phyloP scores from a whole-genome alignment of 495 filamentous ascomycete species.

The Neurospora tetrasperma region DNA sequence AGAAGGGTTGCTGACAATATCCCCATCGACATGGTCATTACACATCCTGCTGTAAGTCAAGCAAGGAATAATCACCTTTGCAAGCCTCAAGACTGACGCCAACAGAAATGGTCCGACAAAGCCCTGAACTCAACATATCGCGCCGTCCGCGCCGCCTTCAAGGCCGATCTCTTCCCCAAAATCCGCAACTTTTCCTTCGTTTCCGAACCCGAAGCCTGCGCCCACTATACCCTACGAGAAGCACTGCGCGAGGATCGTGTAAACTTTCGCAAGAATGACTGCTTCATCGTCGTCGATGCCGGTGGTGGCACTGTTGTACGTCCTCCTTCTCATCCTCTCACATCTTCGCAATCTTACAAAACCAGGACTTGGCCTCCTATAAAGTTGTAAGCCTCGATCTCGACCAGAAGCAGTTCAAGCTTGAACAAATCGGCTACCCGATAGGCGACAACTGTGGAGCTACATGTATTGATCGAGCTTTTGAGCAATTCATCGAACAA shows the following conservation, averaged over 20 bases:
- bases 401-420: slow-evolving; percentile 13
- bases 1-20: slow-evolving; percentile 8
- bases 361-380: slow-evolving; percentile 19
- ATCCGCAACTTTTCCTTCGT: slow-evolving; percentile 34
- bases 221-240: slow-evolving; percentile 38
- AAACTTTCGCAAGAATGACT: slow-evolving; percentile 30
- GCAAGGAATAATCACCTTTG: neutral
- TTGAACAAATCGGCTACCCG: slow-evolving; percentile 13
- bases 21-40: slow-evolving; percentile 23
- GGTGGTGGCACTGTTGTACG: slow-evolving; percentile 48
- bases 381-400: slow-evolving; percentile 17
- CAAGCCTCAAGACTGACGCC: neutral
- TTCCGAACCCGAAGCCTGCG: slow-evolving; percentile 47
- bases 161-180: slow-evolving; percentile 11
- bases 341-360: neutral
- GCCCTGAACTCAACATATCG: slow-evolving; percentile 25
- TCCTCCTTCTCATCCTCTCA: slow-evolving; percentile 9
- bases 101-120: slow-evolving; percentile 23
- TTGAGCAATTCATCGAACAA: slow-evolving; percentile 12
- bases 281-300: slow-evolving; percentile 46
- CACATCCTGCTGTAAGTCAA: slow-evolving; percentile 23
- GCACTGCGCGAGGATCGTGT: slow-evolving; percentile 9
- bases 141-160: slow-evolving; percentile 21
- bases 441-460: slow-evolving; percentile 20
- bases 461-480: slow-evolving; percentile 19